These are phyloP conservation scores for Russula brevipes DNA, from an alignment of 768 basidiomycete species.

Conservation along the genomic window DNA sequence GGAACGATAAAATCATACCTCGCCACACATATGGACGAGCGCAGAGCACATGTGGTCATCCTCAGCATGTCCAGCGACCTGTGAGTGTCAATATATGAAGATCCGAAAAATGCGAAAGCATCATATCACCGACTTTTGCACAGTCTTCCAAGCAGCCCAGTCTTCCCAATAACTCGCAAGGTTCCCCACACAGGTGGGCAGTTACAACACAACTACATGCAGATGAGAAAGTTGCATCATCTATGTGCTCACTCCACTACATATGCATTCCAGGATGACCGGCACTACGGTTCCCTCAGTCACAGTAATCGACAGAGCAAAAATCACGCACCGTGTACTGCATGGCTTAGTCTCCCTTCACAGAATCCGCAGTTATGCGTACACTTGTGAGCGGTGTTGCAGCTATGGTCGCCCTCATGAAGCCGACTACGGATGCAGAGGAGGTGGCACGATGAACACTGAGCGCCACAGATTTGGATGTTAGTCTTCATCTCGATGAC, in stretches of 20 bases:
- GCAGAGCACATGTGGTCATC: conserved; percentile 53
- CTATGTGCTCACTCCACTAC: conserved; percentile 32
- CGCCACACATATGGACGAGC: conserved; percentile 49
- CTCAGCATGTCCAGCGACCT: conserved; percentile 46
- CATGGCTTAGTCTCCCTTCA: conserved; percentile 37
- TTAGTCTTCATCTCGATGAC: conserved; percentile 43
- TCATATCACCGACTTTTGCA: conserved; percentile 39
- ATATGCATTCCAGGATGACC: conserved; percentile 55
- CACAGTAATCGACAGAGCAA: not conserved
- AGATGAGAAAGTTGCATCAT: not conserved
- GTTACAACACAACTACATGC: conserved; percentile 44
- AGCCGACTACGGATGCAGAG: conserved; percentile 43
- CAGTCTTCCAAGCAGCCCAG: conserved; percentile 52
- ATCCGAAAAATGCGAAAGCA: no score
- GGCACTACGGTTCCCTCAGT: conserved; percentile 35
- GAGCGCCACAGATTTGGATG: conserved; percentile 45
- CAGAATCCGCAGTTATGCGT: conserved; percentile 40
- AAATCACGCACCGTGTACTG: conserved; percentile 41
- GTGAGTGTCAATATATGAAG: not conserved
- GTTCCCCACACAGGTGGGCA: conserved; percentile 49
- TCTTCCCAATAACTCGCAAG: conserved; percentile 43
- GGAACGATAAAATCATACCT: conserved; percentile 33
- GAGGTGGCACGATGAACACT: conserved; percentile 46
- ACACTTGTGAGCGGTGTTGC: conserved; percentile 48
- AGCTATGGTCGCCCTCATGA: conserved; percentile 48